These are phyloP conservation scores for Ceriops zippeliana DNA, from an alignment of 345 rosid species.

Conservation along the genomic window DNA sequence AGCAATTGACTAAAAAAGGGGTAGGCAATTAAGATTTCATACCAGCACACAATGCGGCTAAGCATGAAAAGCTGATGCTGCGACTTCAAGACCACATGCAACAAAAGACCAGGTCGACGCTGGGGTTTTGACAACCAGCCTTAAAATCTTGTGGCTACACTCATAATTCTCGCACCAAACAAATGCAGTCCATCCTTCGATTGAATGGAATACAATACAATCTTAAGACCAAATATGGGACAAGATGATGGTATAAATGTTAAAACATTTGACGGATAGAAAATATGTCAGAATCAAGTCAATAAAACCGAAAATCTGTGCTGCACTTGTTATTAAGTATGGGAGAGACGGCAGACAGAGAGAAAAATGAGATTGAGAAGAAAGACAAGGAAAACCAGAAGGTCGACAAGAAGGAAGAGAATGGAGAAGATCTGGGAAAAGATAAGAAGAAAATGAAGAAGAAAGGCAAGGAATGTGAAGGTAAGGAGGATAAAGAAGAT, in stretches of 20 bases:
- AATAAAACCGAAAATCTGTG: not conserved
- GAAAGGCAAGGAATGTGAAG: constrained; percentile 27
- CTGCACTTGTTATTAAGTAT: constrained; percentile 3
- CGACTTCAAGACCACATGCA: too few species aligned
- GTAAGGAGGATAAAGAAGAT: constrained; percentile 41
- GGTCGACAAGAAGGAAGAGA: constrained; percentile 11
- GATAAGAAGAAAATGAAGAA: constrained; percentile 28
- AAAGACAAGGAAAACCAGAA: constrained; percentile 24
- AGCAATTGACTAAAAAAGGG: too few species aligned
- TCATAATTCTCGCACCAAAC: constrained; percentile 16
- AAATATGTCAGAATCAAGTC: too few species aligned
- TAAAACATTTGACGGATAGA: not conserved
- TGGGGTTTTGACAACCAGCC: not conserved
- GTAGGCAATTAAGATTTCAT: too few species aligned
- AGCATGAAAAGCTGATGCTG: too few species aligned
- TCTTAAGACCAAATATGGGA: constrained; percentile 1
- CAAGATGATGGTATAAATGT: not conserved
- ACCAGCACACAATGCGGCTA: too few species aligned
- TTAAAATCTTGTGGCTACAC: constrained; percentile 17
- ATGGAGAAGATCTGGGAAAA: constrained; percentile 10
- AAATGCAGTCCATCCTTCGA: not conserved
- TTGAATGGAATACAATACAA: not conserved
- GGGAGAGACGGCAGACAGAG: constrained; percentile 38
- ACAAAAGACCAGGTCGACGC: too few species aligned
- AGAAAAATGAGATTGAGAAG: constrained; percentile 25